phyloP scores from a whole-genome alignment of 2,329 filamentous ascomycete genomes.

The Cladosporium oxysporum region DNA sequence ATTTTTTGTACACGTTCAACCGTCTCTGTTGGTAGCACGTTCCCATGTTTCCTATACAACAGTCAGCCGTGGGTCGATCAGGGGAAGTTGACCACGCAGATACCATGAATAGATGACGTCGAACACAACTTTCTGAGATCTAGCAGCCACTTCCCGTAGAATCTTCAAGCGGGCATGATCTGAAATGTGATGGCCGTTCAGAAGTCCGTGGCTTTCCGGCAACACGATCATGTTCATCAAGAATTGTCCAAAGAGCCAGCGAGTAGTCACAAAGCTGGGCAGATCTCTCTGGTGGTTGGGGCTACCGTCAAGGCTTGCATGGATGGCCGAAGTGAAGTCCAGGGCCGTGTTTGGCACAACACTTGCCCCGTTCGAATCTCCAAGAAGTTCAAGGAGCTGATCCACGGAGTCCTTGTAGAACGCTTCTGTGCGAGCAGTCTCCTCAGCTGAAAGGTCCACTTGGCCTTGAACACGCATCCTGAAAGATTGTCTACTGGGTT shows the following conservation, averaged over 20 bases:
- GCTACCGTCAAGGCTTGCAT: slow-evolving; percentile 65
- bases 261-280: slow-evolving; percentile 79
- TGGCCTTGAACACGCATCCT: slow-evolving; percentile 70
- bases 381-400: slow-evolving; percentile 80
- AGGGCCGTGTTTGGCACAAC: slow-evolving; percentile 85
- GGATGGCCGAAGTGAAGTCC: slow-evolving; percentile 80
- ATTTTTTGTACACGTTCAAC: slow-evolving; percentile 72
- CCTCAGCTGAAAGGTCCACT: slow-evolving; percentile 68
- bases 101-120: slow-evolving; percentile 72
- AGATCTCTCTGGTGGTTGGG: slow-evolving; percentile 70
- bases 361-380: slow-evolving; percentile 73
- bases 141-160: slow-evolving; percentile 72
- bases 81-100: slow-evolving; percentile 29
- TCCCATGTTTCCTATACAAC: slow-evolving; percentile 55
- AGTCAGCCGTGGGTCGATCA: background rate
- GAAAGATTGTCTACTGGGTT: slow-evolving; percentile 72
- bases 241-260: slow-evolving; percentile 91
- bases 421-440: slow-evolving; percentile 78
- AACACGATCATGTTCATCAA: slow-evolving; percentile 81
- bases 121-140: slow-evolving; percentile 75
- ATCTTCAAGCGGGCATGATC: slow-evolving; percentile 82
- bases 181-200: slow-evolving; percentile 89
- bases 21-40: slow-evolving; percentile 63
- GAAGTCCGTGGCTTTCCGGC: slow-evolving; percentile 71
- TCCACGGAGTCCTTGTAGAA: slow-evolving; percentile 84